Conservation (phyloP, 371 early-diverging fungal genomes). For the Smittium culicis region DNA sequence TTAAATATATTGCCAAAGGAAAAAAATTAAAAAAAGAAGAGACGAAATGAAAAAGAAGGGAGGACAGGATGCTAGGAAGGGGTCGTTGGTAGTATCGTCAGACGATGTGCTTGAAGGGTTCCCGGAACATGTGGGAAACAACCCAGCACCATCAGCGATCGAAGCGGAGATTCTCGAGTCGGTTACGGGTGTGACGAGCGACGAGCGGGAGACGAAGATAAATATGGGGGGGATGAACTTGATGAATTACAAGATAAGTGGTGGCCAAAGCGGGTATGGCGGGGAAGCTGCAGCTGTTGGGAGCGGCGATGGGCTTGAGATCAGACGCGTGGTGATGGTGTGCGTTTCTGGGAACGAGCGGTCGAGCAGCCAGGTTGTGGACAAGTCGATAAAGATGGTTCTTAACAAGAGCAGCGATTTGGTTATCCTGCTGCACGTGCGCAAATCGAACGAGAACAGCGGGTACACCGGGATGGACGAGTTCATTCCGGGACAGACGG, state of each 20-base stretch:
- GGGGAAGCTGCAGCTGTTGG: background rate
- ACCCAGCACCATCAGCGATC: too few relatives aligned
- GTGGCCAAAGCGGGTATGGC: too few relatives aligned
- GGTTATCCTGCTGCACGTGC: background rate
- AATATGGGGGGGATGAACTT: too few relatives aligned
- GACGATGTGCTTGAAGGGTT: background rate
- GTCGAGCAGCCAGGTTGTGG: background rate
- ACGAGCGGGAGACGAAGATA: too few relatives aligned
- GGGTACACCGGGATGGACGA: conserved; percentile 3
- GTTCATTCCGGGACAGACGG: background rate
- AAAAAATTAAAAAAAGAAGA: too few relatives aligned
- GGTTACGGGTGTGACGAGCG: too few relatives aligned
- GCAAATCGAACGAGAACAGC: background rate
- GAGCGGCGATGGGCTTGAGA: background rate
- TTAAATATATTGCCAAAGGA: too few relatives aligned
- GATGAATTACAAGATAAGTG: background rate
- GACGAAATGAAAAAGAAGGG: too few relatives aligned
- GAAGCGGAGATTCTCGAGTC: too few relatives aligned
- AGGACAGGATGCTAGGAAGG: too few relatives aligned
- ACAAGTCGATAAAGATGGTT: background rate
- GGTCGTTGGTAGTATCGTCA: background rate
- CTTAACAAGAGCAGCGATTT: conserved; percentile 1
- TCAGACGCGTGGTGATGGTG: background rate
- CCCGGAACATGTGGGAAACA: background rate
- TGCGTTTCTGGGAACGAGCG: background rate